Base-by-base conservation (phyloP, 140 eudicot species). In the Bidens hawaiensis region DNA sequence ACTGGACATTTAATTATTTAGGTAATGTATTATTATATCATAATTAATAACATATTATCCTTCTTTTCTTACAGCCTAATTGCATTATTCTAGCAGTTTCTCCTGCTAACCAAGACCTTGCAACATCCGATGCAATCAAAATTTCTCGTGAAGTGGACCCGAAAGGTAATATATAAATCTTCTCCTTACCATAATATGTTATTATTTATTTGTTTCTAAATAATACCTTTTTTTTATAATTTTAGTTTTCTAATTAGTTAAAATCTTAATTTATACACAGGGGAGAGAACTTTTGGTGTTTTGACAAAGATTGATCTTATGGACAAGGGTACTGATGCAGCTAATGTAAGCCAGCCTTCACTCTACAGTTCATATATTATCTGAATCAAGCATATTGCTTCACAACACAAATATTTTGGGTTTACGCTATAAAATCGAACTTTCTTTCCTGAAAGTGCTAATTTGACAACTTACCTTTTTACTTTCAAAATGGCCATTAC, bases 271-370 rank as follows among this genome's bases (percentile, higher is more conserved):
- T n/a, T n/a, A n/a, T 68, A 45, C 48, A 23, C 78, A 83, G 87
- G 87, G 67, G 90, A 77, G 70, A 75, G 90, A 64, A 83, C 90
- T n/a, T 73, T 83, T 73, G 90, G 87, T 31, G 90, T 83, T 62
- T 71, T 83, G 77, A 83, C 90, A 62, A 83, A 83, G 79, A 72
- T 83, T 48, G 90, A 83, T 60, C 78, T 80, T 47, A 83, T 83
- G 90, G 90, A 83, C 70, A 64, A 64, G 78, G 90, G 84, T 58
- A 83, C 78, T 22, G 68, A 81, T 73, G 86, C 83, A 57, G 56
- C 73, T 52, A 78, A 77, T 41, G 86, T 81, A 73, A 81, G 80
- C 56, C 26, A 49, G 45, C 11, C 62, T 66, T 25, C 13, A 48
- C 28, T 56, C 47, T 26, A 30, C 41, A 19, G 23, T 47, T 58